Conservation (phyloP, 805 yeast species). For the Yamadazyma nakazawae region DNA sequence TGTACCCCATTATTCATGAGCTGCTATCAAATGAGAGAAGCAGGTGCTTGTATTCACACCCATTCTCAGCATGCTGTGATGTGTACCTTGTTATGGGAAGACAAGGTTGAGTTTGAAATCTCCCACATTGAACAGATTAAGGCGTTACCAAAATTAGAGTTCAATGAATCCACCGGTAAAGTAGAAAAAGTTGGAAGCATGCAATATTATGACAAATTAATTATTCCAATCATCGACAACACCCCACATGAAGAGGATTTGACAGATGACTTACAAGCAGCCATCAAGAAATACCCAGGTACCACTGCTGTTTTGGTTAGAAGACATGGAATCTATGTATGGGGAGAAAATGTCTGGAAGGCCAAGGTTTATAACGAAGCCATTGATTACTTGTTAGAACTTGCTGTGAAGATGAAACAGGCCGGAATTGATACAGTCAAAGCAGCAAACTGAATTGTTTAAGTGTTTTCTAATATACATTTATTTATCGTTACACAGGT, state of each 20-base stretch:
- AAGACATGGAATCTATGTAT: conserved; percentile 93
- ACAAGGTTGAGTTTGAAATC: conserved; percentile 65
- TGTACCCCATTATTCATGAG: conserved; percentile 87
- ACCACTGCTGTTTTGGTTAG: conserved; percentile 86
- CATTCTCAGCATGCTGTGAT: conserved; percentile 89
- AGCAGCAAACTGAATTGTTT: conserved; percentile 1
- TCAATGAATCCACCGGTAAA: conserved; percentile 27
- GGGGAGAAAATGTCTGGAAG: conserved; percentile 92
- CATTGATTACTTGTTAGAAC: conserved; percentile 79
- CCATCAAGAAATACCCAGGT: conserved; percentile 67
- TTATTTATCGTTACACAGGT: neutral
- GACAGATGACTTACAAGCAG: conserved; percentile 58
- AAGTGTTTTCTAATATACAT: neutral
- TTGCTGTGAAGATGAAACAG: conserved; percentile 79
- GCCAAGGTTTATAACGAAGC: conserved; percentile 94
- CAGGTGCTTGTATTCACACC: conserved; percentile 93
- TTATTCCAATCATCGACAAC: conserved; percentile 88
- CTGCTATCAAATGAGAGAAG: conserved; percentile 61
- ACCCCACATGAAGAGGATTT: conserved; percentile 86
- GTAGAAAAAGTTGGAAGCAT: conserved; percentile 64
- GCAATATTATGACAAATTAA: conserved; percentile 68
- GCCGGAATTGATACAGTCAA: conserved; percentile 55
- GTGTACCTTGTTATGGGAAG: conserved; percentile 63
- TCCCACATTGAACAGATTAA: conserved; percentile 87
- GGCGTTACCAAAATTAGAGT: conserved; percentile 65